phyloP scores from a whole-genome alignment of 768 basidiomycete species.

The Lactifluus subvellereus region DNA sequence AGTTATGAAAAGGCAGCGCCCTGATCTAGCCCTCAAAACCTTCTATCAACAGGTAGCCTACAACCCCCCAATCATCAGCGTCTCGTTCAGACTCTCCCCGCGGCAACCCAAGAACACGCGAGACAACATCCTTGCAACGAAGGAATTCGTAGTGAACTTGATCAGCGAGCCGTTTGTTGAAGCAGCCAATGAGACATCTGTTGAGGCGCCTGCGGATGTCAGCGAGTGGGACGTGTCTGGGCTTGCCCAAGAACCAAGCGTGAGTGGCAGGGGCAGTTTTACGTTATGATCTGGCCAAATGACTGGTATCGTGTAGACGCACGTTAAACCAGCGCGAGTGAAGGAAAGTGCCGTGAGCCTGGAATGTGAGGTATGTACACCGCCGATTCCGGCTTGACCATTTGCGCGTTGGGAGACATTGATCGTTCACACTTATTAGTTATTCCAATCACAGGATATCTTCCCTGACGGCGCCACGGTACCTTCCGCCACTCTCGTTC shows the following conservation, averaged over 20 bases:
- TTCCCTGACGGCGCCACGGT: constrained; percentile 33
- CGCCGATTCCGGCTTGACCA: background rate
- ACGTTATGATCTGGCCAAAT: constrained; percentile 1
- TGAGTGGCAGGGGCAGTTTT: constrained; percentile 31
- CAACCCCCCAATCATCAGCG: constrained; percentile 59
- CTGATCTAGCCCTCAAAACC: constrained; percentile 9
- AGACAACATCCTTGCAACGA: constrained; percentile 56
- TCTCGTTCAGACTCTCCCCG: constrained; percentile 48
- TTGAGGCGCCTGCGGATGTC: constrained; percentile 47
- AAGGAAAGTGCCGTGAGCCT: constrained; percentile 53
- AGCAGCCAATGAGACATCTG: constrained; percentile 49
- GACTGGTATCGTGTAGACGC: constrained; percentile 32
- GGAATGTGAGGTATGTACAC: constrained; percentile 50
- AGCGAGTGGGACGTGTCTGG: constrained; percentile 61
- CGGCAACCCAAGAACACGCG: constrained; percentile 53
- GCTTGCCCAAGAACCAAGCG: constrained; percentile 47
- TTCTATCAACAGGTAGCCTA: constrained; percentile 43
- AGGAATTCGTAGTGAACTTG: constrained; percentile 66
- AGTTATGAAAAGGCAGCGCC: constrained; percentile 6
- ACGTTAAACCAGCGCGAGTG: constrained; percentile 48
- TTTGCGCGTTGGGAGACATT: constrained; percentile 18
- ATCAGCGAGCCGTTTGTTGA: constrained; percentile 62
- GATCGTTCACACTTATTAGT: constrained; percentile 33
- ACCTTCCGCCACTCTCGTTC: constrained; percentile 40
- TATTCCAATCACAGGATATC: constrained; percentile 48